Conservation (phyloP, 2,329 filamentous ascomycete genomes). For the Diaporthe capsici region DNA sequence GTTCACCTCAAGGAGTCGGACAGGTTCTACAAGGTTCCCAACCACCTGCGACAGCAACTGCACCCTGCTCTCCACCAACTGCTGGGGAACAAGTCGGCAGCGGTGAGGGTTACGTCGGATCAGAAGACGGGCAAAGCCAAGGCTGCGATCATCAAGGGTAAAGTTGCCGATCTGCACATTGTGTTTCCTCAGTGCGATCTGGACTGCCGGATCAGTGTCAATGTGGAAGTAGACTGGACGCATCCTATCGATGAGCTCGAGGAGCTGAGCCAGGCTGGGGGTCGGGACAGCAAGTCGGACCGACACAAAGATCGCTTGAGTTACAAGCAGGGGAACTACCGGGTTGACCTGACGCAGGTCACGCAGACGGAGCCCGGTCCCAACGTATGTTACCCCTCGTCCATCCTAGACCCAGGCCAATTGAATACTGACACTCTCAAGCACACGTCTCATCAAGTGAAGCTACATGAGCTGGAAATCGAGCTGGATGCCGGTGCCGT, state of each 20-base stretch:
- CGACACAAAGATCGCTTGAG: constrained; percentile 92
- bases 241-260: constrained; percentile 74
- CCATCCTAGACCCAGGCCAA: neutral
- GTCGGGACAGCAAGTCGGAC: constrained; percentile 64
- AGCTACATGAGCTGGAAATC: constrained; percentile 86
- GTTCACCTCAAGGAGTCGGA: constrained; percentile 87
- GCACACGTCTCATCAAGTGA: constrained; percentile 54
- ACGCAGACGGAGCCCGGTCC: constrained; percentile 60
- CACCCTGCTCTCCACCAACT: constrained; percentile 75
- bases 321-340: constrained; percentile 89
- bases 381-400: constrained; percentile 52
- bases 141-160: constrained; percentile 90
- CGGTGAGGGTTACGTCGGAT: constrained; percentile 83
- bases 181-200: constrained; percentile 82
- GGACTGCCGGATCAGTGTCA: constrained; percentile 94
- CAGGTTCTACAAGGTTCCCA: constrained; percentile 83
- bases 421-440: neutral
- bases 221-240: constrained; percentile 91
- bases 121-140: constrained; percentile 78
- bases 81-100: constrained; percentile 67
- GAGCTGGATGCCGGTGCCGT: constrained; percentile 77
- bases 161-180: constrained; percentile 90
- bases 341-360: constrained; percentile 95
- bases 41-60: constrained; percentile 69
- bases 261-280: constrained; percentile 48